Percentiles rank a stretch among this genome's conserved stretches.
Evolutionary conservation across 768 basidiomycete genomes (phyloP).

Genomic region (Inosperma sp.): DNA sequence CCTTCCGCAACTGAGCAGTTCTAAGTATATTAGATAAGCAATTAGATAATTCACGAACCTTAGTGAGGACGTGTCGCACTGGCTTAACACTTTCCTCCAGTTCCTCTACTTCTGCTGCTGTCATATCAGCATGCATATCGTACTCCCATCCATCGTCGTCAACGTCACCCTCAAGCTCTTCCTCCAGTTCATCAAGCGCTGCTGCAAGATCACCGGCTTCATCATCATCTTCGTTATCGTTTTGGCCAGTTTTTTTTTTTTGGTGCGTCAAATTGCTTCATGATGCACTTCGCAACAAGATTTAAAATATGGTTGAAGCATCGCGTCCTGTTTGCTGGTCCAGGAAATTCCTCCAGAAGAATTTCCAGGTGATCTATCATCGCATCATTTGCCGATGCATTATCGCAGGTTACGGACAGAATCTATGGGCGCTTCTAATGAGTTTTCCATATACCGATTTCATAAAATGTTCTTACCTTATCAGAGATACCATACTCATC

Average conservation of each 20-base stretch:
- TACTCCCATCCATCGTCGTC: conserved; percentile 18
- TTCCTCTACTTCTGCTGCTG: conserved; percentile 10
- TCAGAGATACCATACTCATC: conserved; percentile 30
- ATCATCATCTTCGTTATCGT: conserved; percentile 1
- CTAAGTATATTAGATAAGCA: neutral
- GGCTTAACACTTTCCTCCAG: conserved; percentile 20
- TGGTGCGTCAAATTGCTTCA: no score
- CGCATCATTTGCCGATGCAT: no score
- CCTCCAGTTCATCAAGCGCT: conserved; percentile 1
- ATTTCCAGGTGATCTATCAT: no score
- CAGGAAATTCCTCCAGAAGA: no score
- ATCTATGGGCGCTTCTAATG: conserved; percentile 15
- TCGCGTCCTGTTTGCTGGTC: no score
- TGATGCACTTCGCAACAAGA: no score
- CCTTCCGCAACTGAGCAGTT: conserved; percentile 18
- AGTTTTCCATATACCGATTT: neutral
- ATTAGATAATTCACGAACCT: conserved; percentile 21
- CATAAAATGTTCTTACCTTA: conserved; percentile 24
- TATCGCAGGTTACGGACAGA: conserved; percentile 29
- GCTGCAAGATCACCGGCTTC: conserved; percentile 6
- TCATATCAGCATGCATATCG: conserved; percentile 10
- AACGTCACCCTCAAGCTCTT: conserved; percentile 2
- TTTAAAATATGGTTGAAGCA: no score
- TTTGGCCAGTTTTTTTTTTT: no score
- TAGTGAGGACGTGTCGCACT: conserved; percentile 25